Conservation (phyloP, 495 filamentous ascomycete genomes). For the Annulohypoxylon nitens region DNA sequence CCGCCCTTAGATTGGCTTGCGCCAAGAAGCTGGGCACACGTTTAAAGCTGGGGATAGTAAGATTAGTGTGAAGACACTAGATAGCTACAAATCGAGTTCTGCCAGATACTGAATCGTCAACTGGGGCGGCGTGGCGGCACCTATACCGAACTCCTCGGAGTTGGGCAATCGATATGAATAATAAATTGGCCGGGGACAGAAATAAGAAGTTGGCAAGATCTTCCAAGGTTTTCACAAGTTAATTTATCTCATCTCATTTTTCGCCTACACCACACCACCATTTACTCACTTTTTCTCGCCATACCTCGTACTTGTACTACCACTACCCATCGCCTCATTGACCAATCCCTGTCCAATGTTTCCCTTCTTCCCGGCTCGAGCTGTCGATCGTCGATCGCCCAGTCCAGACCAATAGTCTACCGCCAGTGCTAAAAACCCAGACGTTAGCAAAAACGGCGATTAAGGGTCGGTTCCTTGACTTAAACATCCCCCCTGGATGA, state of each 20-base stretch:
- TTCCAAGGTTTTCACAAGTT: not conserved
- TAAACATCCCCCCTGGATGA: not conserved
- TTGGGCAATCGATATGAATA: conserved; percentile 1
- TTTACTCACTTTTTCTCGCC: conserved; percentile 18
- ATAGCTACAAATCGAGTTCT: conserved; percentile 15
- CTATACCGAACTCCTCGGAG: conserved; percentile 16
- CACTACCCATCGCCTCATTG: conserved; percentile 1
- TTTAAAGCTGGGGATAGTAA: conserved; percentile 31
- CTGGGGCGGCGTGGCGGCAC: conserved; percentile 12
- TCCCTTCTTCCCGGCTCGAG: conserved; percentile 24
- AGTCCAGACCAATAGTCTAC: conserved; percentile 3
- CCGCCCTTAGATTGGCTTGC: conserved; percentile 15
- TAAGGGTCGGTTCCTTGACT: conserved; percentile 10
- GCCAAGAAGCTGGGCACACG: conserved; percentile 6
- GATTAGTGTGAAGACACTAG: conserved; percentile 19
- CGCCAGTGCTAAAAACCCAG: not conserved
- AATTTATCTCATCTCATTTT: conserved; percentile 6
- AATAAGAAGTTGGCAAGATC: not conserved
- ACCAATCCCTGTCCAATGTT: conserved; percentile 27
- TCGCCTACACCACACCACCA: not conserved
- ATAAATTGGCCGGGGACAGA: not conserved
- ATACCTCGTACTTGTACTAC: conserved; percentile 27
- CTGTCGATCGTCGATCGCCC: conserved; percentile 28
- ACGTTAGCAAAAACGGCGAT: conserved; percentile 11
- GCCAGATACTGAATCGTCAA: conserved; percentile 21